Evolutionary conservation across 2,329 filamentous ascomycete species (phyloP).

Genomic region (Beauveria brongniartii): DNA sequence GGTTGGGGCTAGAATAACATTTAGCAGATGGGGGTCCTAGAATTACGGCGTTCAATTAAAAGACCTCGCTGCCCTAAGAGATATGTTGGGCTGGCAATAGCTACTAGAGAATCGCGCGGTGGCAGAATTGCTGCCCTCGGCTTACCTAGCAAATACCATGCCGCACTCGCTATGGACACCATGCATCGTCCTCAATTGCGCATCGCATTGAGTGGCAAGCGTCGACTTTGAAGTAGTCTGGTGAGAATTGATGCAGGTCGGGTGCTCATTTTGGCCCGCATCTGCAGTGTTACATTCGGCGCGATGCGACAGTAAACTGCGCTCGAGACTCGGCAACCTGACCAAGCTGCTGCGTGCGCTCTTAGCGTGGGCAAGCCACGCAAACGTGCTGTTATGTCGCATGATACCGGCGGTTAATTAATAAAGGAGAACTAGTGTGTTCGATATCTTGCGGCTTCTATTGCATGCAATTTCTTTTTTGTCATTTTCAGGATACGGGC

Average conservation of each 20-base stretch:
- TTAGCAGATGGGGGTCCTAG: not conserved
- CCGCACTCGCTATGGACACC: not conserved
- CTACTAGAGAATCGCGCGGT: not conserved
- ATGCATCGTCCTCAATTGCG: not conserved
- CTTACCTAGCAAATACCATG: not conserved
- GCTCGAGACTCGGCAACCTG: conserved; percentile 6
- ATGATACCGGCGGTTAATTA: not conserved
- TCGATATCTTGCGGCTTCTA: not conserved
- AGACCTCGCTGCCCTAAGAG: not conserved
- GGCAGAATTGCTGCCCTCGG: not conserved
- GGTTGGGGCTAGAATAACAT: not conserved
- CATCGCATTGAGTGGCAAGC: not conserved
- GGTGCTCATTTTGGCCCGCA: conserved; percentile 7
- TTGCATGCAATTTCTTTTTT: not conserved
- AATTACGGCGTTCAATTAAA: not conserved
- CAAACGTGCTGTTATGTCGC: not conserved
- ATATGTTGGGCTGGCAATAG: not conserved
- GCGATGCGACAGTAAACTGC: conserved; percentile 1
- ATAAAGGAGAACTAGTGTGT: not conserved
- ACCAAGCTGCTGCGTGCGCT: not conserved
- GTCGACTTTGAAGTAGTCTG: not conserved
- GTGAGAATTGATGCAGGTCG: not conserved
- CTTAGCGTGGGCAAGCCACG: not conserved
- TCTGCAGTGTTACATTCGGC: conserved; percentile 6
- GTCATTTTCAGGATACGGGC: not conserved